Evolutionary conservation across 2,329 filamentous ascomycete genomes (phyloP).

Genomic region (Paraphaeosphaeria minitans): DNA sequence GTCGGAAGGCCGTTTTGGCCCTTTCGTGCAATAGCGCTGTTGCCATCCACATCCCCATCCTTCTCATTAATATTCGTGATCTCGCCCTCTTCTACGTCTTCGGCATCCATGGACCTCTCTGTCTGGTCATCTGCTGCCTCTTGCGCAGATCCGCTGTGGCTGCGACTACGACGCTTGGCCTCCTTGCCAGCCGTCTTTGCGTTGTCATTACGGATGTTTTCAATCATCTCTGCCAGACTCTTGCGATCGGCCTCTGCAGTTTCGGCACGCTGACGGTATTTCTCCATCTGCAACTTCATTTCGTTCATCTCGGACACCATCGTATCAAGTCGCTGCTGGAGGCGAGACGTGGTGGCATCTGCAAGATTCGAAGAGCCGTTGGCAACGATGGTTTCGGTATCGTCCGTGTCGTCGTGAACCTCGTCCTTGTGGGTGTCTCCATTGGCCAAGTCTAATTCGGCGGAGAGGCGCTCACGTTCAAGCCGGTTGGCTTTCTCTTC

Average conservation of each 20-base stretch:
- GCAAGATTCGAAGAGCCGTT: slow-evolving; percentile 30
- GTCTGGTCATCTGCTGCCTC: slow-evolving; percentile 14
- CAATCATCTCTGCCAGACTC: slow-evolving; percentile 84
- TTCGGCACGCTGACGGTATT: slow-evolving; percentile 78
- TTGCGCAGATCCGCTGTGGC: slow-evolving; percentile 23
- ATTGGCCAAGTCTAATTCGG: slow-evolving; percentile 35
- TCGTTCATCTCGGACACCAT: slow-evolving; percentile 82
- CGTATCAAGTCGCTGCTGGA: slow-evolving; percentile 74
- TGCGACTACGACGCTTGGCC: slow-evolving; percentile 33
- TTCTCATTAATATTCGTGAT: slow-evolving; percentile 45
- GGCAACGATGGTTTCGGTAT: slow-evolving; percentile 20
- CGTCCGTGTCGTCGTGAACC: slow-evolving; percentile 15
- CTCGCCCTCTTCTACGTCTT: slow-evolving; percentile 40
- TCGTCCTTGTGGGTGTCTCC: slow-evolving; percentile 25
- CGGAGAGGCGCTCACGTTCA: slow-evolving; percentile 55
- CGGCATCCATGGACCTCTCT: slow-evolving; percentile 27
- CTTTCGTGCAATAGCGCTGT: slow-evolving; percentile 24
- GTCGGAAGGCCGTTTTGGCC: slow-evolving; percentile 41
- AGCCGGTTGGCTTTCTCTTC: slow-evolving; percentile 80
- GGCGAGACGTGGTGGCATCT: slow-evolving; percentile 51
- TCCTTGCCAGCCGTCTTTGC: slow-evolving; percentile 48
- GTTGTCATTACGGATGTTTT: slow-evolving; percentile 75
- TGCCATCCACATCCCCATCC: slow-evolving; percentile 32
- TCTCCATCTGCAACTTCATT: slow-evolving; percentile 78
- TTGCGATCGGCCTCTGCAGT: slow-evolving; percentile 79